phyloP scores from a whole-genome alignment of 768 basidiomycete species.

The Pleurotus citrinopileatus region DNA sequence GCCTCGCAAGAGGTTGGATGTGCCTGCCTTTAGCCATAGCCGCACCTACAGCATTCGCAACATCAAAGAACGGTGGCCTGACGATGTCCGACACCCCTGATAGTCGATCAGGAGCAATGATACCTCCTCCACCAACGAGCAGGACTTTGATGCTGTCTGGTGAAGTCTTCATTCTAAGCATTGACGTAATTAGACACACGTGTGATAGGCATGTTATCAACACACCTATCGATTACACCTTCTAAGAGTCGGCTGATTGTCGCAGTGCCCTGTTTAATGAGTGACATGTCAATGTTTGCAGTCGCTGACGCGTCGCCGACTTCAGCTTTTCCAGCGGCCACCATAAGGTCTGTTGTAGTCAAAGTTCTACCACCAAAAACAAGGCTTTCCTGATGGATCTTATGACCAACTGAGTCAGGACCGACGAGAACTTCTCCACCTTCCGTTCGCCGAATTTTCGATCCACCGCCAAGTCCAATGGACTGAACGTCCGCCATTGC shows the following conservation, averaged over 20 bases:
- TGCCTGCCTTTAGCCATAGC: constrained; percentile 7
- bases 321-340: constrained; percentile 21
- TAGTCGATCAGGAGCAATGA: constrained; percentile 50
- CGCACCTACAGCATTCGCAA: constrained; percentile 59
- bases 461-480: constrained; percentile 66
- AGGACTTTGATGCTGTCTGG: constrained; percentile 54
- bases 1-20: background rate
- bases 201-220: background rate
- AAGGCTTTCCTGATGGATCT: constrained; percentile 34
- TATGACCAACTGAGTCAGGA: constrained; percentile 64
- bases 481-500: constrained; percentile 57
- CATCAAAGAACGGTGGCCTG: constrained; percentile 34
- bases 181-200: background rate
- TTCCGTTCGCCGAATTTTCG: constrained; percentile 37
- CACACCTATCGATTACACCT: constrained; percentile 15
- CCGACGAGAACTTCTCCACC: constrained; percentile 47
- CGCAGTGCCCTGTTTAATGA: constrained; percentile 14
- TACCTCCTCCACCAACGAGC: constrained; percentile 65
- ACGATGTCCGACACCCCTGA: constrained; percentile 43
- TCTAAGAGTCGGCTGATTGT: constrained; percentile 23
- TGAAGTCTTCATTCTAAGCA: constrained; percentile 46
- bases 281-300: constrained; percentile 12
- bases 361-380: constrained; percentile 55
- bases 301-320: constrained; percentile 21
- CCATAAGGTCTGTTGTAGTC: constrained; percentile 62